Base-by-base conservation (phyloP, 2,329 filamentous ascomycete species). In the Trichophyton benhamiae region DNA sequence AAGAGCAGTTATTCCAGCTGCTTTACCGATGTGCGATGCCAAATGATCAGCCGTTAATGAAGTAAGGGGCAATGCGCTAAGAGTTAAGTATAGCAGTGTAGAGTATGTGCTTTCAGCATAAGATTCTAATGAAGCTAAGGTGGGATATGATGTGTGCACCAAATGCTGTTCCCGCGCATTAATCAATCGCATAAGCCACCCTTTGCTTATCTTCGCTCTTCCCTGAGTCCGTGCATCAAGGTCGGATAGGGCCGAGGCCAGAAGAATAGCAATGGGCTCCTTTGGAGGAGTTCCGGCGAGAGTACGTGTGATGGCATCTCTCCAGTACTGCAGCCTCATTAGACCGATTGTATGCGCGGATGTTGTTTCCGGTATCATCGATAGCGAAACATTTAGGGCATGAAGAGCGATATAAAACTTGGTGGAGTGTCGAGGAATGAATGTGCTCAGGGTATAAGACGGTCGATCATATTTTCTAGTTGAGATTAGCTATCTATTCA, bases 41-140 rank as follows among this genome's bases (percentile, higher is more conserved):
- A 99, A 79, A 75, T 99, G 94, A 69, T 99, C 94, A 48, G 91
- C 84, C 25, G 91, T 87, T 68, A 96, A 81, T 0, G 89, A 95
- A 8, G 85, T 83, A 69, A 96, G 79, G 0, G 90, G 88, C 61
- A 96, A 76, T 5, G 87, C 81, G 17, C 89, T 89, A 42, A 97
- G 77, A 0, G 88, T 92, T 64, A 95, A 81, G 72, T 99, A 99
- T 75, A 95, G 84, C 52, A 97, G 79, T 0, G 90, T 95, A 17
- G 91, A 91, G 75, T 97, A 97, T 1, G 94, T 97, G 68, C 91
- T 91, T 74, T 99, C 94, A 0, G 89, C 89, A 70, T 97, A 96
- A 55, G 84, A 86, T 70, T 99, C 94, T 59, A 97, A 76, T 0
- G 85, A 82, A 1, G 83, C 80, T 53, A 97, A 73, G 57, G 77